A percentile compares a stretch with the other conserved stretches of the same genome.
phyloP scores from a whole-genome alignment of 768 basidiomycete species.

The Leccinum subtestaceum region DNA sequence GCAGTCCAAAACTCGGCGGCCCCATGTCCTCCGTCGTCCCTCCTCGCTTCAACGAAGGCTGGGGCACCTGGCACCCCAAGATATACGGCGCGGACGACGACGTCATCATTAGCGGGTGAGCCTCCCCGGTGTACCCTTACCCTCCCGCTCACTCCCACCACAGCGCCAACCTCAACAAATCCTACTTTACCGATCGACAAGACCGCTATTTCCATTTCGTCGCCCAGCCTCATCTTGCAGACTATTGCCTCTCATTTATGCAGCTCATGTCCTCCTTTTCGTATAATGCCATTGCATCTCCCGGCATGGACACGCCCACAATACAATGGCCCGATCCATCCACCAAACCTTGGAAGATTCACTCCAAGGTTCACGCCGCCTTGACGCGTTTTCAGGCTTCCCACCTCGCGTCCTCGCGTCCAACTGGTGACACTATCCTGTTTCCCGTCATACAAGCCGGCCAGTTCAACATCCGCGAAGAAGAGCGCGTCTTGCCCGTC shows the following conservation, averaged over 20 bases:
- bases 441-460: constrained; percentile 89
- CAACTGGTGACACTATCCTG: constrained; percentile 46
- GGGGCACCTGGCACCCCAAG: constrained; percentile 99
- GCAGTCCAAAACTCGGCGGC: constrained; percentile 81
- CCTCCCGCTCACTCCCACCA: constrained; percentile 1
- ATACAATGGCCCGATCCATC: constrained; percentile 66
- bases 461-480: constrained; percentile 82
- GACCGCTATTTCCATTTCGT: constrained; percentile 87
- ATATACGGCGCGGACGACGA: constrained; percentile 92
- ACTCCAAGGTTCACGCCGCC: constrained; percentile 53
- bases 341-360: constrained; percentile 68
- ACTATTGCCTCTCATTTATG: constrained; percentile 84
- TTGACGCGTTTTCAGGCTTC: constrained; percentile 60
- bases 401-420: constrained; percentile 17
- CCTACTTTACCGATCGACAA: constrained; percentile 94
- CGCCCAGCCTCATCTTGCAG: constrained; percentile 58
- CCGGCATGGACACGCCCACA: constrained; percentile 44
- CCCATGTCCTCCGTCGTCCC: constrained; percentile 76
- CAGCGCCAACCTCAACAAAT: constrained; percentile 89
- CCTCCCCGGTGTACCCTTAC: neutral
- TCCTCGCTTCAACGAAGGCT: constrained; percentile 94
- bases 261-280: constrained; percentile 68
- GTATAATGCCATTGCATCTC: constrained; percentile 41
- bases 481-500: constrained; percentile 59
- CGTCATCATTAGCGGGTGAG: constrained; percentile 89